Base-by-base conservation (phyloP, 805 yeast genomes). In the Cyberlindnera mycetangii region DNA sequence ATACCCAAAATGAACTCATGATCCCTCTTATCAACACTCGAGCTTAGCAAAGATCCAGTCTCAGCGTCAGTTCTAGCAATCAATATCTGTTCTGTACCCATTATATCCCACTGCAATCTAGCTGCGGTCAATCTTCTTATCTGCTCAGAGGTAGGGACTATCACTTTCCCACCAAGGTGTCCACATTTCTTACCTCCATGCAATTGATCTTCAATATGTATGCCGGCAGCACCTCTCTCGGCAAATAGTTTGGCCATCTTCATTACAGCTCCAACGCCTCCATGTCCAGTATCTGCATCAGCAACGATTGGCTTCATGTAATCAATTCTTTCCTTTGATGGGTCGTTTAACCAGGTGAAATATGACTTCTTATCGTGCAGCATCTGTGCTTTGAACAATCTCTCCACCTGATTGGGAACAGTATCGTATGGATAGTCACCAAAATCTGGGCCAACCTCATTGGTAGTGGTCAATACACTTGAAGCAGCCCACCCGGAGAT, bases 351-450 rank as follows among this genome's bases (percentile, higher is more conserved):
- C 71, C 72, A 71, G 39, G 69, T 69, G 44, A 68, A 64, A 57
- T 68, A 71, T 2, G 75, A 53, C 54, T 76, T 76, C 37, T 69
- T 69, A 55, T 79, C 85, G 52, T 79, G 85, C 52, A 78, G 64
- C 48, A 64, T 66, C 61, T 79, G 84, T 1, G 83, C 80, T 51
- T 75, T 71, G 60, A 78, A 79, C 27, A 79, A 55, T 43, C 83
- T 67, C 44, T 78, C 80, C 6, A 78, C 84, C 54, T 79, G 81
- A 53, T 77, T 77, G n/a, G 86, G 86, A 2, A 81, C 83, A 0
- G 86, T 81, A 52, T 80, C 80, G 53, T 80, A 79, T 0, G 86
- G 85, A 55, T 81, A 81, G 57, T 81, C 86, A 17, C 85, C 86
- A 58, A 78, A 77, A 55, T 81, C 86, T 1, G 85, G 83, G 2